Percentiles rank a stretch among this genome's conserved stretches.
phyloP scores from a whole-genome alignment of 1,284 basidiomycete species.

The Melanopsichium pennsylvanicum region DNA sequence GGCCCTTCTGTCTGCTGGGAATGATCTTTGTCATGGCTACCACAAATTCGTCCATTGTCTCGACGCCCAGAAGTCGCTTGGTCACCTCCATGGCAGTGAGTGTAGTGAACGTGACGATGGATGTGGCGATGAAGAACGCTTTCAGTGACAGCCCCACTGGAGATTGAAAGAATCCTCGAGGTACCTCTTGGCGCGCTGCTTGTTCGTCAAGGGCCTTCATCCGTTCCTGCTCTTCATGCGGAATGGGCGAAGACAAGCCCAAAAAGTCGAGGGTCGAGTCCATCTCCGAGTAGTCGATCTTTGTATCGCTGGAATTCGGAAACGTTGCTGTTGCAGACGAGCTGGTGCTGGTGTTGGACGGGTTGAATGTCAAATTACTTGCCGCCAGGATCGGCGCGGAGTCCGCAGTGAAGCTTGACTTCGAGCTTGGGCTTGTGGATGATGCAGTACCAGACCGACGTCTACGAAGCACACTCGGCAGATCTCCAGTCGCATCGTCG shows the following conservation, averaged over 20 bases:
- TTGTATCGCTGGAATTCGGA: slow-evolving; percentile 6
- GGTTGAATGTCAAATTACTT: no score
- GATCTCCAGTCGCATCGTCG: slow-evolving; percentile 25
- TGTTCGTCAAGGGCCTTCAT: slow-evolving; percentile 14
- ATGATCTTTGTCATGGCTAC: slow-evolving; percentile 38
- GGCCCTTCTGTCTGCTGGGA: slow-evolving; percentile 14
- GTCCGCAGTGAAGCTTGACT: no score
- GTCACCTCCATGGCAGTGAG: slow-evolving; percentile 23
- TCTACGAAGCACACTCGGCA: slow-evolving; percentile 24
- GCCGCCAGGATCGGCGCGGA: background rate
- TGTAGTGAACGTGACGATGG: slow-evolving; percentile 24
- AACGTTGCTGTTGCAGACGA: slow-evolving; percentile 3
- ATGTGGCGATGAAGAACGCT: slow-evolving; percentile 43
- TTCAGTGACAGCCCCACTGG: slow-evolving; percentile 43
- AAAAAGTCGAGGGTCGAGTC: slow-evolving; percentile 44
- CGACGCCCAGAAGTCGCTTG: slow-evolving; percentile 23
- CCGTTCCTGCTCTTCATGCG: slow-evolving; percentile 25
- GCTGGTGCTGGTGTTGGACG: background rate
- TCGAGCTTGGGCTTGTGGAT: no score
- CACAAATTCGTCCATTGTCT: slow-evolving; percentile 46
- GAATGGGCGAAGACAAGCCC: slow-evolving; percentile 30
- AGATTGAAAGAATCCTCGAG: slow-evolving; percentile 26
- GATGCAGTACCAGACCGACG: background rate
- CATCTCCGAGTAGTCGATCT: slow-evolving; percentile 45
- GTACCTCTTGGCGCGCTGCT: background rate